Evolutionary conservation across 2,329 filamentous ascomycete species (phyloP).

Genomic region (Aspergillus caelatus): DNA sequence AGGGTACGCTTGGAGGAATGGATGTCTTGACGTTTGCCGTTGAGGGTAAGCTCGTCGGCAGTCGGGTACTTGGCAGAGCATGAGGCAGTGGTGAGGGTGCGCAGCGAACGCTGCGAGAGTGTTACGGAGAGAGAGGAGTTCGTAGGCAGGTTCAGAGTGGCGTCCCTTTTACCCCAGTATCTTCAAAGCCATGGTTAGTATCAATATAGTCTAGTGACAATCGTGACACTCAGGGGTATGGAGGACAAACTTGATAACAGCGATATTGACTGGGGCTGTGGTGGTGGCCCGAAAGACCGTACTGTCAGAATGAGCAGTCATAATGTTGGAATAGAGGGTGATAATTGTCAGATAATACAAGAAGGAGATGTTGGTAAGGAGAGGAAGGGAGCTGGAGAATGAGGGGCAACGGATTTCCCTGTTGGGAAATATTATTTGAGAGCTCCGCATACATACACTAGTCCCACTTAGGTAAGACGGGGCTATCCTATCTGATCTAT

Average conservation of each 20-base stretch:
- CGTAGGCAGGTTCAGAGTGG: constrained; percentile 91
- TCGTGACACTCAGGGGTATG: constrained; percentile 15
- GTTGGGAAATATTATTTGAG: constrained; percentile 17
- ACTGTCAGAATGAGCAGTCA: constrained; percentile 39
- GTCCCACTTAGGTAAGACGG: neutral
- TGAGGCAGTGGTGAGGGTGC: constrained; percentile 93
- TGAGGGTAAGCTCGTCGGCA: constrained; percentile 76
- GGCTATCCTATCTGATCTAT: neutral
- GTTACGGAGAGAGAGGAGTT: constrained; percentile 98
- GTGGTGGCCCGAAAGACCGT: constrained; percentile 87
- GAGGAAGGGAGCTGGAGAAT: neutral
- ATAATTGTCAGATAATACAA: neutral
- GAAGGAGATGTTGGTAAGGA: neutral
- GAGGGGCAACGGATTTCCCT: constrained; percentile 17
- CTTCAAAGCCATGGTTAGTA: constrained; percentile 37
- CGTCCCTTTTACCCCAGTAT: constrained; percentile 97
- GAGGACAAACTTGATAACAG: constrained; percentile 80
- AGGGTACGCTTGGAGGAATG: constrained; percentile 82
- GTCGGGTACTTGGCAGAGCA: constrained; percentile 73
- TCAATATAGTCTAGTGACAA: neutral
- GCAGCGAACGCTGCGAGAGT: constrained; percentile 88
- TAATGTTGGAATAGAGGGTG: constrained; percentile 18
- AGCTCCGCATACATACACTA: neutral
- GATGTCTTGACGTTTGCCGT: constrained; percentile 80
- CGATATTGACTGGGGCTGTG: constrained; percentile 96